Conservation (phyloP, 306 rosid genomes). For the Cucumis sativus region DNA sequence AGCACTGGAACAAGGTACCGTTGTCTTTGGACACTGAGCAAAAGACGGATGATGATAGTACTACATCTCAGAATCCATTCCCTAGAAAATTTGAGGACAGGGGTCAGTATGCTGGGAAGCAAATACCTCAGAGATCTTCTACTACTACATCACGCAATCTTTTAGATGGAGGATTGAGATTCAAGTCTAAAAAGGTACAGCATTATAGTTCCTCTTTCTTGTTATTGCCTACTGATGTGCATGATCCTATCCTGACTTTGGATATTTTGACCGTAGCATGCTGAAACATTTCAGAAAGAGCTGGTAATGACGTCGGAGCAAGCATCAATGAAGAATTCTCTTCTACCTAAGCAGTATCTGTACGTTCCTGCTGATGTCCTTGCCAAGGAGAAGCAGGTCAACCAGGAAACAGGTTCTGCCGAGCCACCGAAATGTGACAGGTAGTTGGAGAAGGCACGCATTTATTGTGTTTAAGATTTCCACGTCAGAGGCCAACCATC, state of each 20-base stretch:
- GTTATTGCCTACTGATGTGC: neutral
- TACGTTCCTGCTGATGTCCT: conserved; percentile 95
- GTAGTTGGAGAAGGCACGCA: conserved; percentile 16
- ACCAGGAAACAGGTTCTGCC: conserved; percentile 44
- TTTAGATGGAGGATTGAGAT: conserved; percentile 58
- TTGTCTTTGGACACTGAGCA: conserved; percentile 53
- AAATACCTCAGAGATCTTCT: conserved; percentile 60
- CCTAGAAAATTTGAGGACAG: conserved; percentile 39
- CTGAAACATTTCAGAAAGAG: conserved; percentile 80
- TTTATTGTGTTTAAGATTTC: conserved; percentile 14
- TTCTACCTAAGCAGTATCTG: conserved; percentile 82
- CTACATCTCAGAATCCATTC: conserved; percentile 58
- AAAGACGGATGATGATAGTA: conserved; percentile 71
- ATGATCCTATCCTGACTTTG: conserved; percentile 16
- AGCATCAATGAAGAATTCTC: conserved; percentile 84
- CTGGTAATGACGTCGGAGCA: conserved; percentile 96
- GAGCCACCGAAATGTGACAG: conserved; percentile 41
- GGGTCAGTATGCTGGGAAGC: conserved; percentile 72
- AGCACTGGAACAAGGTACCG: conserved; percentile 42
- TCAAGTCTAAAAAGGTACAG: conserved; percentile 66
- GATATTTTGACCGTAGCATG: conserved; percentile 33
- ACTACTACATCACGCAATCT: conserved; percentile 26
- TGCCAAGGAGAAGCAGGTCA: conserved; percentile 59
- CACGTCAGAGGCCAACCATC: conserved; percentile 17
- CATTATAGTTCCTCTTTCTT: neutral